Conservation (phyloP, 2,329 filamentous ascomycete species). For the Aspergillus pseudoterreus region DNA sequence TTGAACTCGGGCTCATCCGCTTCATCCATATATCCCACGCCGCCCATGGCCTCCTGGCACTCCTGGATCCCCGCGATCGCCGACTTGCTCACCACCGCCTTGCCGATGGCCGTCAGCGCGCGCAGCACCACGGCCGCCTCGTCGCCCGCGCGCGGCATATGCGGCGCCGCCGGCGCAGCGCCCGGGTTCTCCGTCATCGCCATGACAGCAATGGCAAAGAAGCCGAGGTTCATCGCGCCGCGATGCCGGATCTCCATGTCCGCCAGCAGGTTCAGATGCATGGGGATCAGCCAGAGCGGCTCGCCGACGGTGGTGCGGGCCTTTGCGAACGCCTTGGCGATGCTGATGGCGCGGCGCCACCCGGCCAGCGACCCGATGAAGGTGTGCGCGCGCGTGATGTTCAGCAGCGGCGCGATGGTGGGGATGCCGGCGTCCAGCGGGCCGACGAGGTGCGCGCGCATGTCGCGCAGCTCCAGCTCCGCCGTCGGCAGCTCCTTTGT, state of each 20-base stretch:
- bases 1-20: slow-evolving; percentile 59
- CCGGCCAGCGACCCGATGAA: slow-evolving; percentile 34
- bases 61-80: slow-evolving; percentile 30
- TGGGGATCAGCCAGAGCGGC: slow-evolving; percentile 36
- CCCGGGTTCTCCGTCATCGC: slow-evolving; percentile 53
- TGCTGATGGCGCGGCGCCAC: slow-evolving; percentile 39
- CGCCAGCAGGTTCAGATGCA: slow-evolving; percentile 39
- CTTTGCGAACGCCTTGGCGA: slow-evolving; percentile 40
- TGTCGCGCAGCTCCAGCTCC: slow-evolving; percentile 63
- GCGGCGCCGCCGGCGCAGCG: slow-evolving; percentile 35
- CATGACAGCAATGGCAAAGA: slow-evolving; percentile 31
- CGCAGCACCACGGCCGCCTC: slow-evolving; percentile 27
- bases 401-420: slow-evolving; percentile 66
- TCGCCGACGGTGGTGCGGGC: slow-evolving; percentile 36
- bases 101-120: slow-evolving; percentile 28
- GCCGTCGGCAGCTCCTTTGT: slow-evolving; percentile 68
- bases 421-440: slow-evolving; percentile 62
- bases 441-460: slow-evolving; percentile 65
- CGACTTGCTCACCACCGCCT: slow-evolving; percentile 35
- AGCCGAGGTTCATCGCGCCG: slow-evolving; percentile 34
- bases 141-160: slow-evolving; percentile 37
- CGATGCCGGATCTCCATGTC: slow-evolving; percentile 38
- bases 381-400: slow-evolving; percentile 54
- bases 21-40: slow-evolving; percentile 39
- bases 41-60: slow-evolving; percentile 37